Evolutionary conservation across 768 basidiomycete genomes (phyloP), one percentile per base, ranked within the genome.

Genomic region (Kwoniella dejecticola): DNA sequence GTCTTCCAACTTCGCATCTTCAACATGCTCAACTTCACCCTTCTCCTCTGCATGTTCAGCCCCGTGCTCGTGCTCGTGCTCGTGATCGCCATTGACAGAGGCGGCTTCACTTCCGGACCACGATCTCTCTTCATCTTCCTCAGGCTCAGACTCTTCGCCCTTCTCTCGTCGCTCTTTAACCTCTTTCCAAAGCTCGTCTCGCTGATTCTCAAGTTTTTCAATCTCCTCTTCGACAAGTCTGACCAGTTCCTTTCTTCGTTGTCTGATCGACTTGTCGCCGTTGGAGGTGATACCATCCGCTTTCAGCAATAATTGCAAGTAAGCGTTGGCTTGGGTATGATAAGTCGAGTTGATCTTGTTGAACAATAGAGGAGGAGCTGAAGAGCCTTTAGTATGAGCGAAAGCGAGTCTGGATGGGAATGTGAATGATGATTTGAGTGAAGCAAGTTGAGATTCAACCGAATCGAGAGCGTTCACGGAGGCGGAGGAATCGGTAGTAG

Each of bases 231-330:
- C 89, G 17, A 90, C 84, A 46, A 70, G 73, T 65, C 81, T 80
- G 45, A 87, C 88, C 1, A 86, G 79, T 3, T 77, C 73, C 67
- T 85, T 81, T 52, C 89, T 78, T 61, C 68, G 76, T 29, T 80
- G 79, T 47, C 89, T 79, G 6, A 91, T 83, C 0, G 75, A 78
- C 63, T 77, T 76, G 49, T 85, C 82, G 0, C 88, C 88, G 65
- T 82, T 83, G 66, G 85, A 87, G 67, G 88, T 84, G 21, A 90
- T 83, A 0, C 82, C 85, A 66, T 90, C 89, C 11, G 90, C 83
- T 64, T 82, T 82, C 46, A 83, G 82, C n/a, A 90, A 81, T 12
- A 90, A 77, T 40, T 84, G 84, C 57, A 83, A 83, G 31, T 90
- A 81, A 45, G 82, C 80, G 67, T 89, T 85, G n/a, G 82, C 79